Base-by-base conservation (phyloP, 768 basidiomycete genomes). In the Calocybe cyanea region DNA sequence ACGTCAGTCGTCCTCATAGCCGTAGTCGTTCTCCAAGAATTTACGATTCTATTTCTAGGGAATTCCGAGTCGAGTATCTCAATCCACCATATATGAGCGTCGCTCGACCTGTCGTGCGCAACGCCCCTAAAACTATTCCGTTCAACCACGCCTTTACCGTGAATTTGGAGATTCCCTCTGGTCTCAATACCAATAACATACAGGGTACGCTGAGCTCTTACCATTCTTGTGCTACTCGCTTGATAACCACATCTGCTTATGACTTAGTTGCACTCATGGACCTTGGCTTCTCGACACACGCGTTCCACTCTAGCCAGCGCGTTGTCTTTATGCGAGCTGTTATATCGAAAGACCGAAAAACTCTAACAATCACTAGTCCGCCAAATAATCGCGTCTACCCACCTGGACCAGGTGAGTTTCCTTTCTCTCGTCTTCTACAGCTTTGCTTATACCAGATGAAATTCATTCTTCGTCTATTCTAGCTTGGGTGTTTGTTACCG, bases 41-140 rank as follows among this genome's bases (percentile, higher is more conserved):
- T 49, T 58, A 51, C 31, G 42, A 63, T 51, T 58, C 56, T 18
- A 30, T 38, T 35, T 32, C 20, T 21, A 51, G 50, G 3, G 70
- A 73, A 57, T 73, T 69, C 57, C 69, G 70, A 2, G 62, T 69
- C 9, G 70, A 75, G 53, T 70, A 67, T 45, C 59, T 69, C 24
- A 66, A 67, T 36, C 73, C 71, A 2, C 71, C 73, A 2, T 73
- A 67, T 57, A 69, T 73, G 65, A 61, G 56, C 14, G 57, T 59
- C 24, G 53, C 54, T 4, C 61, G 72, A 11, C 72, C 71, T 5
- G 55, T 55, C 1, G 48, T 70, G 38, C 62, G 56, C 17, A 62
- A 67, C 28, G 55, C 67, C 3, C 70, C 72, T 1, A 58, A 55
- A n/a, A 65, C 62, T 20, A 60, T 73, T 32, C 59, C 57, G 21